Evolutionary conservation across 1,139 yeast genomes (phyloP), one percentile per base, ranked within the genome.

Genomic region (Meyerozyma sp.): DNA sequence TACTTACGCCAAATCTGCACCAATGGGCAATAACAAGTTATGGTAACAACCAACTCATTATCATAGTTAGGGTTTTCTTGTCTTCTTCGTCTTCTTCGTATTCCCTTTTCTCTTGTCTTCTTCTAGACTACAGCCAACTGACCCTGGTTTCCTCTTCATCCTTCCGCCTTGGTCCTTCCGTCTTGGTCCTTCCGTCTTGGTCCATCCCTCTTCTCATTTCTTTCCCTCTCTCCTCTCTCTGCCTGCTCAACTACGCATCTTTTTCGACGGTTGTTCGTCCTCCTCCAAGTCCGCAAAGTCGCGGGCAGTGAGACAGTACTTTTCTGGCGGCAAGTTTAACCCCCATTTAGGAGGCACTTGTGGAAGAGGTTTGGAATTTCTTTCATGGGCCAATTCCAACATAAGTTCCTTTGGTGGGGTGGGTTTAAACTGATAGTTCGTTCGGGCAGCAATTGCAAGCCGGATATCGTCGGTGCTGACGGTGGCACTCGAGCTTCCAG

Each of bases 321-420:
- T 93, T 68, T 93, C 98, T 8, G 98, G 98, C 4, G 99, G 99
- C 45, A 94, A 72, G 49, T 97, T 79, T 44, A 93, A 75, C 20
- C 98, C 98, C 84, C 93, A 91, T 44, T 85, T 81, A 25, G 95
- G 94, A 62, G 90, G 83, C 27, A 93, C 93, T 8, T 94, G 89
- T 5, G 99, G 99, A 46, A 93, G 72, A 0, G 95, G 84, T 59
- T 87, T 83, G 53, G 89, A 82, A 62, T 93, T 93, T 53, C 96
- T 74, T 59, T 94, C 98, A 32, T 84, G 86, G 0, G 98, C 98
- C 55, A 93, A 70, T 62, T 93, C 96, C 61, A 93, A 69, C 51
- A 93, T 66, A 54, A 93, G 71, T 61, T 93, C 98, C 63, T 93
- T 93, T 3, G 96, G 96, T 6, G 96, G 96, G 1, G 94, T 84